phyloP scores from a whole-genome alignment of 1,284 basidiomycete species.

The Sanghuangporus sanghuang region DNA sequence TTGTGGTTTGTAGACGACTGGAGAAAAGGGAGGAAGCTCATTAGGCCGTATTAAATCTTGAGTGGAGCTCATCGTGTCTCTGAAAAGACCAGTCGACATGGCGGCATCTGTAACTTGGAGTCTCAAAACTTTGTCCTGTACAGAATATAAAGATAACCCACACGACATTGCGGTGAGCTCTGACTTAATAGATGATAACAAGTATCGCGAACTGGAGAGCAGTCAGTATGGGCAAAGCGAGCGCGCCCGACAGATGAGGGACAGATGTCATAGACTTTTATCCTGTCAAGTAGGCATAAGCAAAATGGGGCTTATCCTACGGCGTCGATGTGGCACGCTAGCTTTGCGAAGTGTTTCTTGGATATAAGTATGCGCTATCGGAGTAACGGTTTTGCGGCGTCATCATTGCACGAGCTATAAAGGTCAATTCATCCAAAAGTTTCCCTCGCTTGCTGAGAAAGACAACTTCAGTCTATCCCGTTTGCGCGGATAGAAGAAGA shows the following conservation, averaged over 20 bases:
- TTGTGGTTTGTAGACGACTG: slow-evolving; percentile 7
- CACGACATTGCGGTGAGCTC: neutral
- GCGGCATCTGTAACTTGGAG: neutral
- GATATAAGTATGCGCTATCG: neutral
- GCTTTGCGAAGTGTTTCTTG: neutral
- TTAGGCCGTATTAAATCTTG: slow-evolving; percentile 2
- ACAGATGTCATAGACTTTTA: neutral
- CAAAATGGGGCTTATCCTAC: neutral
- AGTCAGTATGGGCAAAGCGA: neutral
- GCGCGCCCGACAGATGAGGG: neutral
- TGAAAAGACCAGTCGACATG: neutral
- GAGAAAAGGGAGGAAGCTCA: slow-evolving; percentile 13
- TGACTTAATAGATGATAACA: neutral
- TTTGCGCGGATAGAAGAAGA: too few species aligned
- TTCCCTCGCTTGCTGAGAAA: too few species aligned
- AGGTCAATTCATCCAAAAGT: neutral
- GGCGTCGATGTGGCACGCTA: slow-evolving; percentile 1
- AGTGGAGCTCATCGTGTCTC: slow-evolving; percentile 1
- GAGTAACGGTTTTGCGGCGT: neutral
- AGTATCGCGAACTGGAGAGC: neutral
- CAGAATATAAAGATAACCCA: neutral
- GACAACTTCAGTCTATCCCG: too few species aligned
- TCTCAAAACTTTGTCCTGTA: neutral
- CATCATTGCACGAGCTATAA: neutral
- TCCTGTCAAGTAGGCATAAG: neutral